Base-by-base conservation (phyloP, 2,329 filamentous ascomycete genomes). In the Pyrenophora teres region DNA sequence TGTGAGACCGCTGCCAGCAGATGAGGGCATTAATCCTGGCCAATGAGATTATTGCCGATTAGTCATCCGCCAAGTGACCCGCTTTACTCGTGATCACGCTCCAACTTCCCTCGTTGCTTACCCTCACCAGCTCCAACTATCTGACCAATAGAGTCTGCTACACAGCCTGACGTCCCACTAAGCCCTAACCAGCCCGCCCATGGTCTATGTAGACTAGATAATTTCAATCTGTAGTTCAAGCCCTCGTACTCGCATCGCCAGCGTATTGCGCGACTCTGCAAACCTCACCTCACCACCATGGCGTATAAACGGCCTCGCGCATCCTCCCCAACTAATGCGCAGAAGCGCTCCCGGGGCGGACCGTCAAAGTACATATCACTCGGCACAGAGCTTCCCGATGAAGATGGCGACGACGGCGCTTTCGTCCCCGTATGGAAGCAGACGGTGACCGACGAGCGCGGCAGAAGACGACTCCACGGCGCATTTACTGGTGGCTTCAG, bases 351-450 rank as follows among this genome's bases (percentile, higher is more conserved):
- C 87, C 67, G 84, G 84, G 63, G 82, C 85, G 54, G 54, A 15
- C 52, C 45, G 10, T 18, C 56, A 13, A 89, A 38, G n/a, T 65
- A 66, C 45, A 60, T 72, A 4, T 59, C 61, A 10, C 54, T 71
- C 6, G 94, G 94, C 69, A 96, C 91, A 2, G 87, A 92, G 7
- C 81, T 99, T 13, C 92, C 89, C 3, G 81, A 87, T 41, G 84
- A 90, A 16, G 81, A 84, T 32, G 87, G 91, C 65, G 92, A 97
- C 73, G 90, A 97, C 77, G 93, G 92, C 56, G 91, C 90, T 35
- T 97, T 92, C 70, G 84, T 96, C 13, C 94, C 94, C 0, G 77
- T 96, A n/a, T 97, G 94, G 92, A 96, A 97, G 78, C 94, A 99
- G 79, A 93, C 97, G 71, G 92, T 96, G 71, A 89, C 88, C 52